These are phyloP conservation scores for Yamadazyma philogaea DNA, from an alignment of 805 yeast genomes.

Conservation along the genomic window DNA sequence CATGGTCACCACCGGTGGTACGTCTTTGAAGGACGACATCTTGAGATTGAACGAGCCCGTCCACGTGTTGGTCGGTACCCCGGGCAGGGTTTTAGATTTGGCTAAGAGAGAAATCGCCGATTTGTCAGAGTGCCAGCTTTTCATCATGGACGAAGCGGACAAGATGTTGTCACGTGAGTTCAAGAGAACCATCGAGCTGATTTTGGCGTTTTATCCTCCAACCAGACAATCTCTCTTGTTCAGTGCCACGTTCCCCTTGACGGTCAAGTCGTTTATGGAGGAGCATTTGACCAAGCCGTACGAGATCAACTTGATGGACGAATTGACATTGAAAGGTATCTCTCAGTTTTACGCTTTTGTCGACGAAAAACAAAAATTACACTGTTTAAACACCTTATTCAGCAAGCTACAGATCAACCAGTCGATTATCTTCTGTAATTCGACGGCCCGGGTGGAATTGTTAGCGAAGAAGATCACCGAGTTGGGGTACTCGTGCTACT, in stretches of 20 bases:
- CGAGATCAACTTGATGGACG: constrained; percentile 97
- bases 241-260: constrained; percentile 94
- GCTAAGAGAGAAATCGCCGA: constrained; percentile 88
- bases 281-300: constrained; percentile 86
- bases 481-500: constrained; percentile 93
- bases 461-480: constrained; percentile 95
- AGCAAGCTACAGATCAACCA: constrained; percentile 94
- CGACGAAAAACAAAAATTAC: constrained; percentile 93
- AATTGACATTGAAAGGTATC: constrained; percentile 91
- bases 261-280: constrained; percentile 91
- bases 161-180: constrained; percentile 92
- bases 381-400: constrained; percentile 91
- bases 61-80: constrained; percentile 94
- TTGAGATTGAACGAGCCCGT: constrained; percentile 89
- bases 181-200: constrained; percentile 80
- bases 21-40: constrained; percentile 89
- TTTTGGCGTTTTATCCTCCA: constrained; percentile 72
- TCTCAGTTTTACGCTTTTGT: constrained; percentile 98
- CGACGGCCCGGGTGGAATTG: constrained; percentile 93
- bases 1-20: constrained; percentile 99
- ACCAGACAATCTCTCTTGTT: constrained; percentile 75
- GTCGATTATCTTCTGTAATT: constrained; percentile 94
- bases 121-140: constrained; percentile 77
- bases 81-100: constrained; percentile 94
- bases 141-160: constrained; percentile 98